Conservation (phyloP, 208 protist genomes). For the Crithidia acanthocephali region DNA sequence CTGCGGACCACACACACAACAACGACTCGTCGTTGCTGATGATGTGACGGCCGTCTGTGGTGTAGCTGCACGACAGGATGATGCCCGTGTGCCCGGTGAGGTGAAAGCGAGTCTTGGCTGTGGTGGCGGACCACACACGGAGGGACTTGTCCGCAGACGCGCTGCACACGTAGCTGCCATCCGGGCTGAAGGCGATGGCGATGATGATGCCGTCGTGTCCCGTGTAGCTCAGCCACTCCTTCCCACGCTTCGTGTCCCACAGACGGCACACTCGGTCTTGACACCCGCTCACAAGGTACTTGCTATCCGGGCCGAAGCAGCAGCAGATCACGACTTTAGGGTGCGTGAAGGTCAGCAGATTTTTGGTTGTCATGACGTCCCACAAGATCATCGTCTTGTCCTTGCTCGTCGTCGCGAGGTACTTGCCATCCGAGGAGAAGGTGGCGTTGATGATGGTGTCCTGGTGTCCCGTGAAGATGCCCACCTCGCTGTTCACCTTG, state of each 20-base stretch:
- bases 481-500: slow-evolving; percentile 58
- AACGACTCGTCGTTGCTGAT: slow-evolving; percentile 87
- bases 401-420: slow-evolving; percentile 88
- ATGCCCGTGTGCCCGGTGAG: slow-evolving; percentile 80
- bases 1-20: slow-evolving; percentile 79
- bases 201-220: slow-evolving; percentile 90
- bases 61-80: slow-evolving; percentile 85
- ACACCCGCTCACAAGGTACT: slow-evolving; percentile 83
- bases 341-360: slow-evolving; percentile 74
- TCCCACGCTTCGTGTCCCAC: slow-evolving; percentile 72
- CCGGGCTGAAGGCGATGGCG: slow-evolving; percentile 74
- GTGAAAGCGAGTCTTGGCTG: slow-evolving; percentile 63
- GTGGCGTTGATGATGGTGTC: slow-evolving; percentile 84
- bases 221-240: slow-evolving; percentile 71
- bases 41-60: slow-evolving; percentile 75
- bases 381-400: slow-evolving; percentile 90
- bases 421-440: slow-evolving; percentile 89
- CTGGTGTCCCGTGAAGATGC: slow-evolving; percentile 87
- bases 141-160: slow-evolving; percentile 86
- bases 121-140: slow-evolving; percentile 81
- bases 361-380: slow-evolving; percentile 85
- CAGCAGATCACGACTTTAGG: slow-evolving; percentile 92
- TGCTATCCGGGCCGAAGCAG: slow-evolving; percentile 86
- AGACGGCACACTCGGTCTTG: slow-evolving; percentile 90
- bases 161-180: slow-evolving; percentile 74